A percentile compares a stretch with the other conserved stretches of the same genome.
These are phyloP conservation scores for Monosporascus ibericus DNA, from an alignment of 2,329 filamentous ascomycete genomes.

Conservation along the genomic window DNA sequence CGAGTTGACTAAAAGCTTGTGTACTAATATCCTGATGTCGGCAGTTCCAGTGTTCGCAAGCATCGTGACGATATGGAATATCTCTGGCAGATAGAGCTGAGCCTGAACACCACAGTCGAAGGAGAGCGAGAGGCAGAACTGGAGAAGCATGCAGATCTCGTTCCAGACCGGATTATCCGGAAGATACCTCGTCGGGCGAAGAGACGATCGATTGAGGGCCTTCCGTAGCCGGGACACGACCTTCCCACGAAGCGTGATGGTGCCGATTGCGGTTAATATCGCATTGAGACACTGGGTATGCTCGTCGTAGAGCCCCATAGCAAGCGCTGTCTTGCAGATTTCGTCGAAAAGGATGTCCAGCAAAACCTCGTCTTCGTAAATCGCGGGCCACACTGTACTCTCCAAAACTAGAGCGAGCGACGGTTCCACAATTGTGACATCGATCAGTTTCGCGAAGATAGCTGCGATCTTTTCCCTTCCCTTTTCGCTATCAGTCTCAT, in stretches of 20 bases:
- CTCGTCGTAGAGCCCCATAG: constrained; percentile 51
- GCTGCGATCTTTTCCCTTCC: constrained; percentile 57
- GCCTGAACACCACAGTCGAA: constrained; percentile 63
- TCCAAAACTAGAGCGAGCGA: constrained; percentile 55
- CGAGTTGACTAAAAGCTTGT: constrained; percentile 59
- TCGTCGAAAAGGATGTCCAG: constrained; percentile 64
- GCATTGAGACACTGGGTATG: constrained; percentile 56
- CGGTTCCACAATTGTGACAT: constrained; percentile 56
- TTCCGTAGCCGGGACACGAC: constrained; percentile 61
- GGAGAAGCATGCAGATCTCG: constrained; percentile 62
- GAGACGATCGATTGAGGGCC: constrained; percentile 59
- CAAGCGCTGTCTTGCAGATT: constrained; percentile 56
- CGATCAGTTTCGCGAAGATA: constrained; percentile 61
- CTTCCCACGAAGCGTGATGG: constrained; percentile 59
- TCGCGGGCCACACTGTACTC: constrained; percentile 59
- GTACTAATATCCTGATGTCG: constrained; percentile 53
- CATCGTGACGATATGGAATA: constrained; percentile 68
- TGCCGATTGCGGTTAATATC: constrained; percentile 57
- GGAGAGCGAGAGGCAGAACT: constrained; percentile 60
- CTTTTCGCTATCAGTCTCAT: constrained; percentile 58
- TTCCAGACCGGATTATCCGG: constrained; percentile 63
- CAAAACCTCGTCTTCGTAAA: constrained; percentile 58
- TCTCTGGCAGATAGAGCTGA: constrained; percentile 61
- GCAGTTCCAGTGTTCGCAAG: constrained; percentile 57
- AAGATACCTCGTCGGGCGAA: constrained; percentile 58